Evolutionary conservation across 345 rosid species (phyloP).

Genomic region (Bretschneidera sinensis): DNA sequence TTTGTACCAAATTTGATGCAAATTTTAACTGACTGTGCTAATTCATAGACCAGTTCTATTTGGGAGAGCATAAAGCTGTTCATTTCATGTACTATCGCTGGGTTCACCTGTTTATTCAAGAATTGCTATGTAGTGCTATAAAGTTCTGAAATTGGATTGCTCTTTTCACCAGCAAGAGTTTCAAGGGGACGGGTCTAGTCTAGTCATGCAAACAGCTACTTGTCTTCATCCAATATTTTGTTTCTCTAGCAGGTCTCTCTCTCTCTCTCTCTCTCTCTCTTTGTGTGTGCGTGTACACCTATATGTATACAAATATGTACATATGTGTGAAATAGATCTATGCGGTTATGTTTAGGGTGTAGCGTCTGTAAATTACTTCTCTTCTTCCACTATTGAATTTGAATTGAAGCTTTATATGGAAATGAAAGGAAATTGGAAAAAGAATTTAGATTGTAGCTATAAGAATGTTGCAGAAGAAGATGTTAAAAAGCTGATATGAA

Average conservation of each 20-base stretch:
- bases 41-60: too few relatives aligned
- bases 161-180: background rate
- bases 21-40: too few relatives aligned
- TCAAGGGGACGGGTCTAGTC: slow-evolving; percentile 3
- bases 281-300: background rate
- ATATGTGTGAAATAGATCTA: background rate
- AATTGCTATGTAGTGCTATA: too few relatives aligned
- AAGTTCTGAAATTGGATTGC: too few relatives aligned
- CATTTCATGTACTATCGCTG: too few relatives aligned
- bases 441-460: background rate
- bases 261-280: background rate
- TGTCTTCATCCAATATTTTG: slow-evolving; percentile 23
- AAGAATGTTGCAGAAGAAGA: background rate
- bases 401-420: background rate
- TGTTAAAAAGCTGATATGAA: background rate
- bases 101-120: too few relatives aligned
- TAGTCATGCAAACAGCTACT: slow-evolving; percentile 25
- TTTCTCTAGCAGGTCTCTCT: slow-evolving; percentile 24
- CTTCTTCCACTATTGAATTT: background rate
- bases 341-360: background rate
- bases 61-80: too few relatives aligned
- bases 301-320: background rate
- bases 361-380: background rate
- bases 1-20: too few relatives aligned
- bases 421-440: background rate